These are phyloP conservation scores for Quercus agrifolia DNA, from an alignment of 306 rosid species.

Conservation along the genomic window DNA sequence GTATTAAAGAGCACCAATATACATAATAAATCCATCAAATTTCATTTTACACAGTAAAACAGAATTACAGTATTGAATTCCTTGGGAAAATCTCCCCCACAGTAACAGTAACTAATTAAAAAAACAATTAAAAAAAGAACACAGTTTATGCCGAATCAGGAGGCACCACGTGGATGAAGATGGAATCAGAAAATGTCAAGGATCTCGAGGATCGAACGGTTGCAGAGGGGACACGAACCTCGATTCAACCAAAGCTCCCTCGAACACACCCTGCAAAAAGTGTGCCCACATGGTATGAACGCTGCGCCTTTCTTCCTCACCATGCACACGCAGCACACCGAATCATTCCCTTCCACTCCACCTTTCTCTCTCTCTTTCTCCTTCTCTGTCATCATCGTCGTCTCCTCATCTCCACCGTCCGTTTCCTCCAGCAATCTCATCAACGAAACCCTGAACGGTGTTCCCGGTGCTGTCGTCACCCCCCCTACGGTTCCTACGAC, in stretches of 20 bases:
- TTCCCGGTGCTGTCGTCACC: slow-evolving; percentile 33
- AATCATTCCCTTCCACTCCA: slow-evolving; percentile 39
- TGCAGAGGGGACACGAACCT: slow-evolving; percentile 93
- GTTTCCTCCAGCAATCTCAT: slow-evolving; percentile 77
- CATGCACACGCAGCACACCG: slow-evolving; percentile 97
- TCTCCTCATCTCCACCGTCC: slow-evolving; percentile 35
- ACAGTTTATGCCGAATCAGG: neutral
- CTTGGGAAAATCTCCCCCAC: neutral
- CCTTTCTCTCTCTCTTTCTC: slow-evolving; percentile 10
- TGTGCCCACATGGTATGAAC: slow-evolving; percentile 96
- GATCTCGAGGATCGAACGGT: slow-evolving; percentile 84
- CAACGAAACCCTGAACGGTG: slow-evolving; percentile 79
- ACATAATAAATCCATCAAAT: no score
- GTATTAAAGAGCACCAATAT: no score
- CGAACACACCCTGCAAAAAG: slow-evolving; percentile 95
- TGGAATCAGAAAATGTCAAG: slow-evolving; percentile 70
- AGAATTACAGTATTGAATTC: no score
- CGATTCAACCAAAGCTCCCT: slow-evolving; percentile 91
- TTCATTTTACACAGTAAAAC: no score
- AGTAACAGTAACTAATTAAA: no score
- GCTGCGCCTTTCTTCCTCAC: slow-evolving; percentile 86
- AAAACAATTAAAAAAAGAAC: neutral
- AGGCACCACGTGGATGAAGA: neutral
- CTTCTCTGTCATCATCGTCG: neutral
- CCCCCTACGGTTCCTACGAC: neutral